Conservation (phyloP, 257 asterid species). For the Catharanthus roseus region DNA sequence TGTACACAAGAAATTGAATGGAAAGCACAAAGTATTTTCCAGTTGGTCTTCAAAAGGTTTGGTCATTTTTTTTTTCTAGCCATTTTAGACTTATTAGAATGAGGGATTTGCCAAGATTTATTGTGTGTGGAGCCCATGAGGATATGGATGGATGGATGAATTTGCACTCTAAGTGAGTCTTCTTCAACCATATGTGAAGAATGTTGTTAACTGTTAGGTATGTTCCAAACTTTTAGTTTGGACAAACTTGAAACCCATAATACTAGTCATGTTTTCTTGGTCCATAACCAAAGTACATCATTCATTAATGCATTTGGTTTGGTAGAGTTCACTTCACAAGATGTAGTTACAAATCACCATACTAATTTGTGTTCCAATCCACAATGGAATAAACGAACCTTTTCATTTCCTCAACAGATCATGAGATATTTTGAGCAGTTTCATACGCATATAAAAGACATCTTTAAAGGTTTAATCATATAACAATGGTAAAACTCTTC, state of each 20-base stretch:
- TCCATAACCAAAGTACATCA: neutral
- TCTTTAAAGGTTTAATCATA: no score
- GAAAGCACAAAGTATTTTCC: slow-evolving; percentile 23
- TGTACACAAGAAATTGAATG: slow-evolving; percentile 18
- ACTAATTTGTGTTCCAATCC: no score
- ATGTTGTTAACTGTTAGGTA: neutral
- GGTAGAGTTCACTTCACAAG: neutral
- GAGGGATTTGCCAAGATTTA: neutral
- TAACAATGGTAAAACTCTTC: no score
- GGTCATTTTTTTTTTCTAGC: neutral
- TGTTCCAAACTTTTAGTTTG: neutral
- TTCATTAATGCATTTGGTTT: slow-evolving; percentile 2
- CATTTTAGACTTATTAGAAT: neutral
- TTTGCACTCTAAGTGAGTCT: no score
- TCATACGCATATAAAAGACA: no score
- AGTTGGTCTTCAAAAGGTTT: slow-evolving; percentile 25
- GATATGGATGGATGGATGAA: no score
- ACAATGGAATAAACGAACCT: no score
- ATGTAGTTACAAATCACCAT: neutral
- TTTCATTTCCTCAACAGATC: no score
- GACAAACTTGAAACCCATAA: neutral
- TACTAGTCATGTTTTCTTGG: no score
- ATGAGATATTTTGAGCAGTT: no score
- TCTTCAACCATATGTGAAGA: neutral
- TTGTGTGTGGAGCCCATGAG: slow-evolving; percentile 21